A percentile compares a stretch with the other conserved stretches of the same genome.
These are phyloP conservation scores for Aphanomyces invadans DNA, from an alignment of 352 stramenopile species.

Conservation along the genomic window DNA sequence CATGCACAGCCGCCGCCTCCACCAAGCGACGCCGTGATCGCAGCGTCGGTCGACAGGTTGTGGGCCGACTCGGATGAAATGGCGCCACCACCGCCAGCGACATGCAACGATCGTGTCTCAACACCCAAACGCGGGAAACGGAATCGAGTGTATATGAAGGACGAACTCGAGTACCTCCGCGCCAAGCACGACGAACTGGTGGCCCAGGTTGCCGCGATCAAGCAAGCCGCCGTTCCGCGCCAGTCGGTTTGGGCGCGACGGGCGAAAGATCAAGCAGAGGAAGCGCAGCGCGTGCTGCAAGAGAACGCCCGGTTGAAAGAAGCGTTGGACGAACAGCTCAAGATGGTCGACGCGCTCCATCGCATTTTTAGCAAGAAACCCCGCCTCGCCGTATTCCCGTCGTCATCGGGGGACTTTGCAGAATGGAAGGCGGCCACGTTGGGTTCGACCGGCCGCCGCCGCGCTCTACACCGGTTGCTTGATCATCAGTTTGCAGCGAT, in stretches of 20 bases:
- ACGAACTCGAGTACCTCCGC: slow-evolving; percentile 26
- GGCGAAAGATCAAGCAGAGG: slow-evolving; percentile 1
- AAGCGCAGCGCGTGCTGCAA: not conserved
- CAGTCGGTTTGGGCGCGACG: not conserved
- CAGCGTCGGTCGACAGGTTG: too few relatives aligned
- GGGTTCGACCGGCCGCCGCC: not conserved
- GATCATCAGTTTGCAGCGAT: slow-evolving; percentile 4
- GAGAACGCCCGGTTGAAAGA: slow-evolving; percentile 17
- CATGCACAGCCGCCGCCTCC: not conserved
- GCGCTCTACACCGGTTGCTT: not conserved
- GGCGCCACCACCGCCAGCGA: not conserved
- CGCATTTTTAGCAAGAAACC: slow-evolving; percentile 10
- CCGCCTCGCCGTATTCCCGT: not conserved
- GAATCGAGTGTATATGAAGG: not conserved
- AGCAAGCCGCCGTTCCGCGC: not conserved
- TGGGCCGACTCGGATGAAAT: too few relatives aligned
- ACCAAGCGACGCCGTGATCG: too few relatives aligned
- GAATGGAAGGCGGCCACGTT: not conserved
- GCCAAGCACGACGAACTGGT: slow-evolving; percentile 26
- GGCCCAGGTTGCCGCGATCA: slow-evolving; percentile 21
- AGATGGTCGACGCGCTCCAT: not conserved
- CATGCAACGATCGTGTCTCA: not conserved
- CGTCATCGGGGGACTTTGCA: not conserved
- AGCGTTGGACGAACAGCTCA: slow-evolving; percentile 12
- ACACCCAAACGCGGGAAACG: not conserved